A percentile compares a stretch with the other conserved stretches of the same genome.
Conservation (phyloP, 129 eudicot genomes). For the Lonicera japonica region DNA sequence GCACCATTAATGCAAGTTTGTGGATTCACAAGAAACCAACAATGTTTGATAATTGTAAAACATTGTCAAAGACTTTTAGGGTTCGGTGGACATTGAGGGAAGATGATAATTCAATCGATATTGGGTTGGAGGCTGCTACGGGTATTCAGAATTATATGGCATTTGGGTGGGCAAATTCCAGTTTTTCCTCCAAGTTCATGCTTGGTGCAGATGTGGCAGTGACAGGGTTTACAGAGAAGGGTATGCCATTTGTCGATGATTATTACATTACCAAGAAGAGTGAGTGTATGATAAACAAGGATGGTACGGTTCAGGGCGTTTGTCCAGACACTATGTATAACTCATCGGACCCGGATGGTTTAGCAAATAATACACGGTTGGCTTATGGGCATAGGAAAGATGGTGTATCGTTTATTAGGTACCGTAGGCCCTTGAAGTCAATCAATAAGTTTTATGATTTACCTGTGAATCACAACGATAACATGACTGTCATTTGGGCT, state of each 20-base stretch:
- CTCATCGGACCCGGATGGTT: constrained; percentile 29
- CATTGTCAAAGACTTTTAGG: constrained; percentile 55
- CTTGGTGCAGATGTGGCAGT: constrained; percentile 73
- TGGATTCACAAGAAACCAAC: constrained; percentile 38
- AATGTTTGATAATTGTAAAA: constrained; percentile 78
- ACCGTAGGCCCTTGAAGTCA: constrained; percentile 51
- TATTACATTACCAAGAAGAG: constrained; percentile 64
- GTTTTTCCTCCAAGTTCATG: constrained; percentile 41
- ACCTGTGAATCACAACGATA: constrained; percentile 34
- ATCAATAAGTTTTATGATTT: constrained; percentile 60
- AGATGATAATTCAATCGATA: constrained; percentile 53
- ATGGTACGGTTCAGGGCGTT: constrained; percentile 60
- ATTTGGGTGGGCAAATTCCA: constrained; percentile 89
- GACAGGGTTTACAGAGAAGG: constrained; percentile 66
- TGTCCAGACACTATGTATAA: constrained; percentile 67
- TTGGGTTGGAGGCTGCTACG: constrained; percentile 80
- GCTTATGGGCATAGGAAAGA: constrained; percentile 90
- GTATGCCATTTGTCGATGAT: constrained; percentile 75
- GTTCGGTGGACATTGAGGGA: constrained; percentile 69
- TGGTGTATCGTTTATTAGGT: constrained; percentile 78
- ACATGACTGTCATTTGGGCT: constrained; percentile 91
- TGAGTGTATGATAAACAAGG: constrained; percentile 51
- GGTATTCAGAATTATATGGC: constrained; percentile 66
- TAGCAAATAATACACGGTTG: constrained; percentile 54
- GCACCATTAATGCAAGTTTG: constrained; percentile 11